Percentiles rank a stretch among this genome's conserved stretches.
phyloP scores from a whole-genome alignment of 371 early-diverging fungal species.

The Mucor sp. region DNA sequence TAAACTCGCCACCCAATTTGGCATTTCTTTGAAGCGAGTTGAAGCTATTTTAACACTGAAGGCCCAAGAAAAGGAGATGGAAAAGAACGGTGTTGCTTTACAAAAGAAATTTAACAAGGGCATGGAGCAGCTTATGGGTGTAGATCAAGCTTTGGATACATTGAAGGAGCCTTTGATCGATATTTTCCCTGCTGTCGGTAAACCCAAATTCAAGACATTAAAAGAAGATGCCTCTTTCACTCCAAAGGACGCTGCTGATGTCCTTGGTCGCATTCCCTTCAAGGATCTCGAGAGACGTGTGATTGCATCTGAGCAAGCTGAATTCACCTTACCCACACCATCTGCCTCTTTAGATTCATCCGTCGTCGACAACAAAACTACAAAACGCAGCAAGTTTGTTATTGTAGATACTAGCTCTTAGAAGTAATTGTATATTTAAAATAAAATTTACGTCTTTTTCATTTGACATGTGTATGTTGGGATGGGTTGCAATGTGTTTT shows the following conservation, averaged over 20 bases:
- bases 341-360: neutral
- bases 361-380: constrained; percentile 6
- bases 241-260: constrained; percentile 80
- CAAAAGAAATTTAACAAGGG: constrained; percentile 71
- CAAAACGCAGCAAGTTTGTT: constrained; percentile 32
- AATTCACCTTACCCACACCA: constrained; percentile 35
- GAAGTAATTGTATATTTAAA: constrained; percentile 24
- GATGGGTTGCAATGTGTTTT: too few relatives aligned
- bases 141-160: constrained; percentile 35
- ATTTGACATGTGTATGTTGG: neutral
- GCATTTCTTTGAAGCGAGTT: constrained; percentile 83
- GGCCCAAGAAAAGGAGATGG: constrained; percentile 73
- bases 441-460: neutral
- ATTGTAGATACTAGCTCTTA: constrained; percentile 50
- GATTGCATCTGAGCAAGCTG: constrained; percentile 43
- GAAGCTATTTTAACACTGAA: constrained; percentile 92
- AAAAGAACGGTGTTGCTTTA: constrained; percentile 51
- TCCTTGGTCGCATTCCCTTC: constrained; percentile 74
- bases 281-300: constrained; percentile 59
- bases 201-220: constrained; percentile 78
- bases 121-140: constrained; percentile 86
- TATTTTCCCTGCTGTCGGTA: constrained; percentile 66
- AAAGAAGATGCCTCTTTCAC: constrained; percentile 77
- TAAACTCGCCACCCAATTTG: constrained; percentile 70
- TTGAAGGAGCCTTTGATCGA: constrained; percentile 65